Percentiles rank a stretch among this genome's conserved stretches.
phyloP scores from a whole-genome alignment of 2,329 filamentous ascomycete genomes.

The Domatiomyces catenatus region DNA sequence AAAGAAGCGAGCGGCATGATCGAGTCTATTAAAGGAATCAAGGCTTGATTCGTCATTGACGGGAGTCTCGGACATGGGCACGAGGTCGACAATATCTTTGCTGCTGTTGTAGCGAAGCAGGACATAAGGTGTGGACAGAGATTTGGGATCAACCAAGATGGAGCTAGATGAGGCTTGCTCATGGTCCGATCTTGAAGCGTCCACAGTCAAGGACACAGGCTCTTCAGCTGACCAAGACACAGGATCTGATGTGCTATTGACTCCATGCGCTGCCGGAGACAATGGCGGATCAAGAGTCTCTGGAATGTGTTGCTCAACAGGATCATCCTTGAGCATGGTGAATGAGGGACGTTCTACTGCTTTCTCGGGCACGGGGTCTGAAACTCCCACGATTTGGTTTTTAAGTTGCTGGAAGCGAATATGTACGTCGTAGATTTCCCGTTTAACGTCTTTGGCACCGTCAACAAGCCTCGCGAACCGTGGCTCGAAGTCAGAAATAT shows the following conservation, averaged over 20 bases:
- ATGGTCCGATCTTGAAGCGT: conserved; percentile 10
- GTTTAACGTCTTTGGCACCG: conserved; percentile 7
- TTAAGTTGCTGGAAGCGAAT: conserved; percentile 6
- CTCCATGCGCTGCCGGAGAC: not conserved
- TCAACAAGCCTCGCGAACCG: conserved; percentile 11
- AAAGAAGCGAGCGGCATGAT: conserved; percentile 28
- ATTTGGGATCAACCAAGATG: not conserved
- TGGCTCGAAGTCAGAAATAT: conserved; percentile 13
- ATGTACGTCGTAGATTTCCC: conserved; percentile 9
- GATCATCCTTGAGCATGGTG: not conserved
- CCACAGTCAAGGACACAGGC: conserved; percentile 6
- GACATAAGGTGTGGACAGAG: conserved; percentile 9
- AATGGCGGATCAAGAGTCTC: not conserved
- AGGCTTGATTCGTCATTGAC: conserved; percentile 22
- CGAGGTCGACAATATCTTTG: not conserved
- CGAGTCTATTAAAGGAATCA: conserved; percentile 22
- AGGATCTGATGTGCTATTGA: not conserved
- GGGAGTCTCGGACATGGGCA: conserved; percentile 17
- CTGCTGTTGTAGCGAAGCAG: conserved; percentile 9
- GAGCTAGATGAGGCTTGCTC: conserved; percentile 11
- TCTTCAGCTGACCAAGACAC: conserved; percentile 1
- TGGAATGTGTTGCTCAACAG: not conserved
- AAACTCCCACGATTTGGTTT: conserved; percentile 6
- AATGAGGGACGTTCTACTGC: not conserved
- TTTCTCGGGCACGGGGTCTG: not conserved